phyloP scores from a whole-genome alignment of 306 rosid species.

The Boehmeria nivea region DNA sequence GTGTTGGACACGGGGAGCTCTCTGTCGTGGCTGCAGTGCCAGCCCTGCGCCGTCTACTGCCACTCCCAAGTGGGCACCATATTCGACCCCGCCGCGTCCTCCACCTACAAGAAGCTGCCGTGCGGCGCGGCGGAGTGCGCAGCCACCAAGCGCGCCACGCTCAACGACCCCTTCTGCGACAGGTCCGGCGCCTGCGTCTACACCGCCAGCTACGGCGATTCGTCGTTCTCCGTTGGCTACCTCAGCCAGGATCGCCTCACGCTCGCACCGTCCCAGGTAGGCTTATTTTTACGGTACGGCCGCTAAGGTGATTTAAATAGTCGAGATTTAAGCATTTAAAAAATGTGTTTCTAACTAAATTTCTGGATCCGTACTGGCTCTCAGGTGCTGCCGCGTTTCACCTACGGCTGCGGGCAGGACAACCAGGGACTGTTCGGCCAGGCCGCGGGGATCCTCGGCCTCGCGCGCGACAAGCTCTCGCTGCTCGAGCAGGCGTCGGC shows the following conservation, averaged over 20 bases:
- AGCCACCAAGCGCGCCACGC: constrained; percentile 41
- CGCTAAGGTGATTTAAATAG: no score
- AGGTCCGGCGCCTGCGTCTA: constrained; percentile 33
- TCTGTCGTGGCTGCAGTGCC: constrained; percentile 63
- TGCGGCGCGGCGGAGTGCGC: constrained; percentile 41
- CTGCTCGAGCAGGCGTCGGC: constrained; percentile 36
- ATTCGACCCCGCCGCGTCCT: constrained; percentile 37
- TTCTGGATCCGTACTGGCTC: no score
- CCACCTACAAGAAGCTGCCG: constrained; percentile 35
- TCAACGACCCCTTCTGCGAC: constrained; percentile 44
- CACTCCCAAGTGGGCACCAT: constrained; percentile 46
- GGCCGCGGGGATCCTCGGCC: constrained; percentile 46
- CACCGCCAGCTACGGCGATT: constrained; percentile 47
- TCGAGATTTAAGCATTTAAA: no score
- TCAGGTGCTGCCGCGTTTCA: constrained; percentile 27
- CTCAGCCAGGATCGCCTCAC: constrained; percentile 48
- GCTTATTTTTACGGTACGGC: no score
- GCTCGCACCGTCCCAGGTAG: constrained; percentile 28
- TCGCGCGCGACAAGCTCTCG: constrained; percentile 43
- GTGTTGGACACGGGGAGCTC: constrained; percentile 62
- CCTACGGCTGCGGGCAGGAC: constrained; percentile 55
- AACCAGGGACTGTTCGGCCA: constrained; percentile 54
- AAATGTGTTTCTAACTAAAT: no score
- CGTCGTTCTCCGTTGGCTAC: constrained; percentile 46
- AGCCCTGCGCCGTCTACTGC: constrained; percentile 47